Evolutionary conservation across 768 basidiomycete genomes (phyloP).

Genomic region (Baorangia bicolor): DNA sequence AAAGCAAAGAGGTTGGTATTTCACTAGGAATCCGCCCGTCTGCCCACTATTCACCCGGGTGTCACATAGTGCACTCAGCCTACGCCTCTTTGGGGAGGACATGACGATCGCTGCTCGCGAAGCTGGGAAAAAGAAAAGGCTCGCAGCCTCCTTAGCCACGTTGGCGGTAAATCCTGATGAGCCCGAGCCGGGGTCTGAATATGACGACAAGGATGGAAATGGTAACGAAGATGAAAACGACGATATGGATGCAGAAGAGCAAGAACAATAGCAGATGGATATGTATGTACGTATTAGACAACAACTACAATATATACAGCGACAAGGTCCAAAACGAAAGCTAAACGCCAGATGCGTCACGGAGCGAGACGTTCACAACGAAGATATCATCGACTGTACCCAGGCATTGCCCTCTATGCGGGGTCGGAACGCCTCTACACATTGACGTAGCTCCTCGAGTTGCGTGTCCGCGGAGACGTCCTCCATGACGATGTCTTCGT

Average conservation of each 20-base stretch:
- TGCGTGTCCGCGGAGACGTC: conserved; percentile 42
- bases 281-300: conserved; percentile 13
- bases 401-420: conserved; percentile 78
- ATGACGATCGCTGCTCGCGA: conserved; percentile 54
- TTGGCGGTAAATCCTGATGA: not conserved
- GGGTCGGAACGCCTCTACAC: conserved; percentile 63
- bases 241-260: conserved; percentile 12
- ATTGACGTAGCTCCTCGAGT: conserved; percentile 50
- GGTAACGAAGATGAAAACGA: conserved; percentile 4
- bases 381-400: conserved; percentile 60
- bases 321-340: not conserved
- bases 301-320: not conserved
- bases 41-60: not conserved
- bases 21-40: too few species aligned
- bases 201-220: conserved; percentile 2
- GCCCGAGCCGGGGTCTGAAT: conserved; percentile 1
- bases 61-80: conserved; percentile 69
- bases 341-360: not conserved
- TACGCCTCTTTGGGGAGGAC: conserved; percentile 82
- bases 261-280: conserved; percentile 10
- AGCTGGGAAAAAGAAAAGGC: conserved; percentile 27
- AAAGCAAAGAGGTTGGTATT: conserved; percentile 81
- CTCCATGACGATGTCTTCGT: conserved; percentile 50
- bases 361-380: conserved; percentile 28
- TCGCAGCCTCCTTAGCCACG: not conserved